Evolutionary conservation across 176 grass and related monocot species (phyloP), one percentile per base, ranked within the genome.

Genomic region (Avena insularis): DNA sequence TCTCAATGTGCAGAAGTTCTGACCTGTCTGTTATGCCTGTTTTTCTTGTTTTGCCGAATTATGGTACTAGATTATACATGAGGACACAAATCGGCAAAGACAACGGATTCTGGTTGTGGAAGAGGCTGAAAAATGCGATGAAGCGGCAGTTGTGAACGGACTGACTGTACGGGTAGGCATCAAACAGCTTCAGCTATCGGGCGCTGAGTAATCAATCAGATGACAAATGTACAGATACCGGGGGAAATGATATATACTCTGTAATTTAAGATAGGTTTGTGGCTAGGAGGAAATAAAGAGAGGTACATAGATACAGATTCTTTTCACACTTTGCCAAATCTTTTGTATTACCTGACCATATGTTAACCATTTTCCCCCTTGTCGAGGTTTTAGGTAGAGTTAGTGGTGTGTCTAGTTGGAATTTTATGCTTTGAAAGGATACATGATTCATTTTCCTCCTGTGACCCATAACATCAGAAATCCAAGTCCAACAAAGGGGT

Each of bases 191-290:
- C 63, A 25, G 19, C 71, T 53, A 48, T 82, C 31, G 43, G 86
- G 50, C 82, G 31, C 70, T 78, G 64, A 85, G 86, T 78, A 85
- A 90, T 75, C 57, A 85, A 85, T 67, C 57, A 94, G 86, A 86
- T 87, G 93, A 89, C 90, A 93, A 85, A 81, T 95, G 93, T 95
- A 93, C 91, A 95, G 93, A 95, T 89, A 94, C 81, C 60, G 88
- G 84, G 86, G 87, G 43, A 49, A 81, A 81, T 76, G 74, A 88
- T 87, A 89, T 74, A 88, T 57, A 85, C 83, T 83, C 85, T 90
- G 80, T 93, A 84, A 84, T 87, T 86, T 91, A 80, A 74, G 70
- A 71, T 84, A 83, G 86, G 83, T 25, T 88, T 84, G 74, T 69
- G 83, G 63, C 84, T 93, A 95, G 90, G 63, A 83, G 93, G 70